These are phyloP conservation scores for Jamesozyma hellenica DNA, from an alignment of 805 yeast genomes.

Conservation along the genomic window DNA sequence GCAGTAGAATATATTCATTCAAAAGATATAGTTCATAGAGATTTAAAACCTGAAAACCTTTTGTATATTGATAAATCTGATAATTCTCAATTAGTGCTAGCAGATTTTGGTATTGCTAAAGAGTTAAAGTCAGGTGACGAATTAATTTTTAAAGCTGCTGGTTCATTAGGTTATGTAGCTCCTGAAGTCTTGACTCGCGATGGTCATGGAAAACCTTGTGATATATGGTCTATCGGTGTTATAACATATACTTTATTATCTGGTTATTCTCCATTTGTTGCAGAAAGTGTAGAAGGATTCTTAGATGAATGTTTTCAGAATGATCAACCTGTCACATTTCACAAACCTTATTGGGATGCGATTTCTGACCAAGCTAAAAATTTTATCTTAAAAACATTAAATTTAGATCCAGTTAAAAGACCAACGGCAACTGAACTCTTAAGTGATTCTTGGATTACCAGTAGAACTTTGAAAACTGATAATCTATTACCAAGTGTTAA, in stretches of 20 bases:
- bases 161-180: constrained; percentile 93
- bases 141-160: constrained; percentile 63
- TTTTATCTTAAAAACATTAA: constrained; percentile 63
- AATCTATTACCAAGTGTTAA: constrained; percentile 76
- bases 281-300: constrained; percentile 75
- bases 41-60: constrained; percentile 88
- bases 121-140: constrained; percentile 51
- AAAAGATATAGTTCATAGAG: constrained; percentile 80
- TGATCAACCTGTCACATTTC: constrained; percentile 69
- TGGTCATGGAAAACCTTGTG: constrained; percentile 95
- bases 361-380: constrained; percentile 72
- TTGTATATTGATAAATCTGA: constrained; percentile 50
- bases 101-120: constrained; percentile 95
- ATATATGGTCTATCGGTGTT: constrained; percentile 92
- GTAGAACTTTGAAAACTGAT: constrained; percentile 34
- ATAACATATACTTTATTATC: constrained; percentile 81
- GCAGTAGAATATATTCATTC: constrained; percentile 75
- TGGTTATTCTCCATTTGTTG: constrained; percentile 85
- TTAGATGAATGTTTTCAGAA: constrained; percentile 64
- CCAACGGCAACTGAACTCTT: constrained; percentile 59
- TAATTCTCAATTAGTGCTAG: constrained; percentile 68
- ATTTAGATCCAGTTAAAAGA: constrained; percentile 55
- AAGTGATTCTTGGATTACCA: constrained; percentile 65
- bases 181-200: constrained; percentile 77
- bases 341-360: constrained; percentile 74